Evolutionary conservation across 441 rosid genomes (phyloP), one percentile per base, ranked within the genome.

Genomic region (Adansonia madagascariensis): DNA sequence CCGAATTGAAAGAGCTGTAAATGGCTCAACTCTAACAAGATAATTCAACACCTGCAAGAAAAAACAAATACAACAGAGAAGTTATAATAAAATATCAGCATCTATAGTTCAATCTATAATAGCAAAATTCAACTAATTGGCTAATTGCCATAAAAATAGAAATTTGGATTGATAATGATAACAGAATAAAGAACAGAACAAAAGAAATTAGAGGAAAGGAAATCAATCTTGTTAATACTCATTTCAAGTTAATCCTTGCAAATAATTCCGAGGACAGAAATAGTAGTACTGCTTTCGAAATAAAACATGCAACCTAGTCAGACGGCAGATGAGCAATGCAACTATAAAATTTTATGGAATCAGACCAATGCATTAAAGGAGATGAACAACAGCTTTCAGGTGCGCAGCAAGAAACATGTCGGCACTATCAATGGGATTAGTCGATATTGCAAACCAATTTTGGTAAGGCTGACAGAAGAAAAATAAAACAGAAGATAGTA

Each of bases 21-120:
- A 97, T 35, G 99, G 99, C 78, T 97, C 98, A 78, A 91, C 91
- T 90, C 99, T 88, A 78, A 89, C 91, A 86, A 95, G 97, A 89
- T 93, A 97, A 86, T 97, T 90, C 77, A 97, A 80, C 46, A 93
- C 99, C 99, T 97, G 93, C 68, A 44, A 77, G 84, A 75, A 84
- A 77, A 79, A 39, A 79, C 18, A 79, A 62, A 64, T 78, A 52
- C 76, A 62, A 80, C 56, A 59, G 14, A 71, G 53, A 80, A 73
- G 63, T 71, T 71, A 79, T 24, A 53, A 55, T 59, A 77, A 46
- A 79, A 18, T 41, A 66, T 41, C 43, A 50, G 43, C 31, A 75
- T 41, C 60, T 39, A 55, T 11, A n/a, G 66, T 69, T 75, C 59
- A 74, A 65, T 77, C 47, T 59, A 20, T 1, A 10, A 59, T 71